phyloP scores from a whole-genome alignment of 331 rosid species.

The Stylosanthes scabra region DNA sequence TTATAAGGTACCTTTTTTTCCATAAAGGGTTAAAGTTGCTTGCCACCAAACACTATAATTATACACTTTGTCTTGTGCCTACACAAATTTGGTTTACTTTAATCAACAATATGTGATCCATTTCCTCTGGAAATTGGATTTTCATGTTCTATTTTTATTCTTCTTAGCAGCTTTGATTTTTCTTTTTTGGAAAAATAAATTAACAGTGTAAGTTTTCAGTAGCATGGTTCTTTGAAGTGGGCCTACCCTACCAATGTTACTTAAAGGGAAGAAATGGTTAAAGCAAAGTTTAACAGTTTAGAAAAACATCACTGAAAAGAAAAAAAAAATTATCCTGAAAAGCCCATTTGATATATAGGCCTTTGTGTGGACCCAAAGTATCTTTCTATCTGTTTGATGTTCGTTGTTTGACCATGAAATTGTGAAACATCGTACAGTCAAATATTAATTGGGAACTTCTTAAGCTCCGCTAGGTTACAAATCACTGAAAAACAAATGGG shows the following conservation, averaged over 20 bases:
- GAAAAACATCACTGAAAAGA: no score
- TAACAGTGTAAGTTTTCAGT: conserved; percentile 26
- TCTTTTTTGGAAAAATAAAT: no score
- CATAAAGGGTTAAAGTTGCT: no score
- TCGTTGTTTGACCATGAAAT: conserved; percentile 29
- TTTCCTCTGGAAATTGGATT: neutral
- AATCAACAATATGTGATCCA: neutral
- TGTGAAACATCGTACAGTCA: conserved; percentile 11
- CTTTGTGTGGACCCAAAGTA: conserved; percentile 20
- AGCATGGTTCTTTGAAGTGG: conserved; percentile 19
- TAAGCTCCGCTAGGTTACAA: conserved; percentile 35
- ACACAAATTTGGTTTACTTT: neutral
- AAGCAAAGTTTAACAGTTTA: conserved; percentile 5
- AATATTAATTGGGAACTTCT: conserved; percentile 7
- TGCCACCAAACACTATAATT: neutral
- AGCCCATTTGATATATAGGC: conserved; percentile 31
- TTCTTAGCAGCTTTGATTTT: conserved; percentile 24
- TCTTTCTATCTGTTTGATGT: neutral
- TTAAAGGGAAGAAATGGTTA: conserved; percentile 9
- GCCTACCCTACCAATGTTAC: conserved; percentile 32
- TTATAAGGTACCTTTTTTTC: no score
- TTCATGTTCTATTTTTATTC: conserved; percentile 12
- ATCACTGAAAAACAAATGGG: conserved; percentile 30
- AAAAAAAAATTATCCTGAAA: neutral
- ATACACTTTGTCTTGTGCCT: neutral